A percentile compares a stretch with the other conserved stretches of the same genome.
phyloP scores from a whole-genome alignment of 495 filamentous ascomycete genomes.

The Lasiosphaeria ovina region DNA sequence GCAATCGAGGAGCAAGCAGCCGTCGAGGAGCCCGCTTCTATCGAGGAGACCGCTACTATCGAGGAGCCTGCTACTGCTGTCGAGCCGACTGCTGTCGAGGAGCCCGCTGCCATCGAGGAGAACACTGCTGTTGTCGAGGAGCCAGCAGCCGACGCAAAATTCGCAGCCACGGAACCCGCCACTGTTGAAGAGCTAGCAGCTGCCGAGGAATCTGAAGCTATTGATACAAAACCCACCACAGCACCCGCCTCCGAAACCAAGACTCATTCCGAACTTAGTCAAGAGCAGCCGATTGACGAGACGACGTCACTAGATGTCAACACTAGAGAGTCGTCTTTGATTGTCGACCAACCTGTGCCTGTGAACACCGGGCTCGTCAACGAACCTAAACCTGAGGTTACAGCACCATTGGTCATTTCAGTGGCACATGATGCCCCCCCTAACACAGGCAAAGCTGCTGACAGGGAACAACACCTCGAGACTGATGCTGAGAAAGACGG shows the following conservation, averaged over 20 bases:
- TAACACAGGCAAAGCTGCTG: no score
- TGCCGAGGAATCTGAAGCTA: neutral
- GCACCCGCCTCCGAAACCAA: no score
- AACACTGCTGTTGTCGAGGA: neutral
- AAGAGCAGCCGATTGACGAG: neutral
- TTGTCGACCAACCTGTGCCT: no score
- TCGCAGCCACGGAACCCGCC: neutral
- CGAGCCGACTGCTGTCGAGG: neutral
- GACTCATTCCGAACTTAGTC: neutral
- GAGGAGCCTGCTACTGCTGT: slow-evolving; percentile 15
- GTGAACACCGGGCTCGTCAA: no score
- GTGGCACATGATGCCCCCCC: no score
- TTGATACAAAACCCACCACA: no score
- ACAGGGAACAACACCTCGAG: no score
- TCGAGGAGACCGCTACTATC: slow-evolving; percentile 5
- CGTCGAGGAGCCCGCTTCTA: slow-evolving; percentile 1
- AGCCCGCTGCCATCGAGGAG: neutral
- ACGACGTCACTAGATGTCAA: no score
- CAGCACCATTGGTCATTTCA: no score
- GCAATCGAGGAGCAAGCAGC: neutral
- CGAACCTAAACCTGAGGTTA: no score
- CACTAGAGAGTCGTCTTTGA: no score
- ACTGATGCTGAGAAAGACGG: no score
- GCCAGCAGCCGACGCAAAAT: neutral
- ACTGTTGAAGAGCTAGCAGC: neutral